Percentiles rank a stretch among this genome's conserved stretches.
Evolutionary conservation across 495 filamentous ascomycete species (phyloP).

Genomic region (Penicillium turbatum): DNA sequence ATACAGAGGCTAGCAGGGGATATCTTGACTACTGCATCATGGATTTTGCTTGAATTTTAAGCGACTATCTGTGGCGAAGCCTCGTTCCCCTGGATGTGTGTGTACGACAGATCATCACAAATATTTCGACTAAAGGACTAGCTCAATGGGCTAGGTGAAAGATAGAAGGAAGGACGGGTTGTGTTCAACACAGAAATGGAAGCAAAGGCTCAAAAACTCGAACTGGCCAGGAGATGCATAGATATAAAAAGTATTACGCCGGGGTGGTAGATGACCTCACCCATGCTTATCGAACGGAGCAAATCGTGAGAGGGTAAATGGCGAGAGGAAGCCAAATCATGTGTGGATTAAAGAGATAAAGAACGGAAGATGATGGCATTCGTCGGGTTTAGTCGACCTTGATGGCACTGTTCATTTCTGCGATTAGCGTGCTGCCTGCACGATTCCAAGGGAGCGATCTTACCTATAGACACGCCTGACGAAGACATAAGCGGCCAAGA

Average conservation of each 20-base stretch:
- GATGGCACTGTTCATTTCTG: constrained; percentile 27
- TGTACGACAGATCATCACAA: neutral
- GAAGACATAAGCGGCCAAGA: constrained; percentile 83
- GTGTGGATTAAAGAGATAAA: neutral
- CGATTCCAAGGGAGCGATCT: constrained; percentile 21
- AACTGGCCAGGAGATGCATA: constrained; percentile 13
- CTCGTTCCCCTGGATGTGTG: too few species aligned
- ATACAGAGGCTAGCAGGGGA: too few species aligned
- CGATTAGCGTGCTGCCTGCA: neutral
- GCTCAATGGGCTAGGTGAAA: neutral
- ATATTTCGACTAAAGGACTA: neutral
- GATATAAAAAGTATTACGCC: constrained; percentile 23
- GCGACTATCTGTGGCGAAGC: too few species aligned
- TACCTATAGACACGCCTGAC: constrained; percentile 84
- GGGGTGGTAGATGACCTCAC: constrained; percentile 19
- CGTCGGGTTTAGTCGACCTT: constrained; percentile 35
- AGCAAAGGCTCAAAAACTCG: neutral
- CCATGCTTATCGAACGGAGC: constrained; percentile 24
- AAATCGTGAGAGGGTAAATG: constrained; percentile 11
- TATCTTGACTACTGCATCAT: too few species aligned
- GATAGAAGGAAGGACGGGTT: neutral
- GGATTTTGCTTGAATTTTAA: too few species aligned
- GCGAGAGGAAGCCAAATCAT: constrained; percentile 10
- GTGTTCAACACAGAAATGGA: neutral
- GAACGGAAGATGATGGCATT: neutral